These are phyloP conservation scores for Dioscorea alata DNA, from an alignment of 106 monocot genomes.

Conservation along the genomic window DNA sequence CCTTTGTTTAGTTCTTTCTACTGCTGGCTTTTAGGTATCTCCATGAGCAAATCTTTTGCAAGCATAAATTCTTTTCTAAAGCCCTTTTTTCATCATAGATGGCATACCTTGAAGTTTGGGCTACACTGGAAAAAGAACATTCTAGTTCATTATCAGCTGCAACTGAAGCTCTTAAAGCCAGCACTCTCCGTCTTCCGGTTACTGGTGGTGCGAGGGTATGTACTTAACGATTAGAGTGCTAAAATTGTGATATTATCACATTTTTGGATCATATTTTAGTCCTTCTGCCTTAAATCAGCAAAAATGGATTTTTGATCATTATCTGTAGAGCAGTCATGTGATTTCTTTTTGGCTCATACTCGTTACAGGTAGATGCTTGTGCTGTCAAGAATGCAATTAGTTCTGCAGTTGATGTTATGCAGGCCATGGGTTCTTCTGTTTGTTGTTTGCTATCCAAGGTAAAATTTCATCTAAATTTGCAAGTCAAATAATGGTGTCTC, in stretches of 20 bases:
- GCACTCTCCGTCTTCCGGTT: slow-evolving; percentile 67
- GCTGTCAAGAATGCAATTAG: slow-evolving; percentile 43
- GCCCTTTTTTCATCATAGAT: slow-evolving; percentile 25
- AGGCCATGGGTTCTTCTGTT: slow-evolving; percentile 58
- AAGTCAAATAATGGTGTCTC: neutral
- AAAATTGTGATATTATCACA: neutral
- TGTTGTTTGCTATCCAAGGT: slow-evolving; percentile 53
- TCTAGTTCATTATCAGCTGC: slow-evolving; percentile 45
- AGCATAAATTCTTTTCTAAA: neutral
- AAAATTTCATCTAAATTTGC: slow-evolving; percentile 6
- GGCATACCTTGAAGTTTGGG: slow-evolving; percentile 73
- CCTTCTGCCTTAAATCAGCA: neutral
- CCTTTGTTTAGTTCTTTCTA: neutral
- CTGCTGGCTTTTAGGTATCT: neutral
- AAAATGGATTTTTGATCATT: too few relatives aligned
- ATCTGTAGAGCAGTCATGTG: neutral
- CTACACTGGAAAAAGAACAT: slow-evolving; percentile 53
- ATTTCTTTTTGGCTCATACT: neutral
- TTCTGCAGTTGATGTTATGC: slow-evolving; percentile 70
- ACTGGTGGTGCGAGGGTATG: slow-evolving; percentile 70
- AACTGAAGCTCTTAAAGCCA: slow-evolving; percentile 66
- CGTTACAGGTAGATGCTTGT: slow-evolving; percentile 38
- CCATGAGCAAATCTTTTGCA: neutral
- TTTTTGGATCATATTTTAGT: neutral
- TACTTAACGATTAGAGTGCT: neutral